Base-by-base conservation (phyloP, 164 flowering plant genomes). In the Nymphaea colorata region DNA sequence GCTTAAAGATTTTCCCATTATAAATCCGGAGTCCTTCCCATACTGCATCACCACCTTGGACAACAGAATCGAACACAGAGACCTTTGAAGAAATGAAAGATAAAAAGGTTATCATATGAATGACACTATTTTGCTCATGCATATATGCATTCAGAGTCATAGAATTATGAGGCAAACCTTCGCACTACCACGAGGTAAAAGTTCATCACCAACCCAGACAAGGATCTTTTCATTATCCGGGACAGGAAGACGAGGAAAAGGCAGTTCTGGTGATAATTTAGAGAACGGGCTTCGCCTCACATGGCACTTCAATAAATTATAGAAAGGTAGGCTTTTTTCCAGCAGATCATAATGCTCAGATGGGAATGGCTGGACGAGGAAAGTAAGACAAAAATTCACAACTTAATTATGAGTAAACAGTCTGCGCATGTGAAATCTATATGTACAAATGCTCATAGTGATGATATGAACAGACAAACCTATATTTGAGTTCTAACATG, bases 41-140 rank as follows among this genome's bases (percentile, higher is more conserved):
- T 43, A 87, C 99, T 57, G 86, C 89, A 78, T 94, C 99, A 71
- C 99, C 99, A 61, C 99, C 99, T 94, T 94, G 99, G 76, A 94
- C 99, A 73, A 91, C 83, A 2, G 99, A 94, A 75, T 94, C 98
- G 69, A 89, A 82, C 17, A 88, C 98, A 64, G 98, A 94, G 80
- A 94, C 96, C 99, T 94, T 69, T 60, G 36, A n/a, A 61, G 4
- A 6, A 61, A 61, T 36, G 5, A 61, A 61, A 36, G 41, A 61
- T 55, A 55, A 55, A 36, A 11, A 61, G 16, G 5, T 61, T 17
- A 61, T 7, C 8, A n/a, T n/a, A 61, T 61, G 64, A 61, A 47
- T 47, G 55, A 7, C 7, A 12, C 55, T 12, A 47, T 47, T 12
- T 6, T 47, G 3, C 55, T 47, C 55, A 47, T 47, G 55, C 36